Base-by-base conservation (phyloP, 164 flowering plant genomes). In the Vitis riparia region DNA sequence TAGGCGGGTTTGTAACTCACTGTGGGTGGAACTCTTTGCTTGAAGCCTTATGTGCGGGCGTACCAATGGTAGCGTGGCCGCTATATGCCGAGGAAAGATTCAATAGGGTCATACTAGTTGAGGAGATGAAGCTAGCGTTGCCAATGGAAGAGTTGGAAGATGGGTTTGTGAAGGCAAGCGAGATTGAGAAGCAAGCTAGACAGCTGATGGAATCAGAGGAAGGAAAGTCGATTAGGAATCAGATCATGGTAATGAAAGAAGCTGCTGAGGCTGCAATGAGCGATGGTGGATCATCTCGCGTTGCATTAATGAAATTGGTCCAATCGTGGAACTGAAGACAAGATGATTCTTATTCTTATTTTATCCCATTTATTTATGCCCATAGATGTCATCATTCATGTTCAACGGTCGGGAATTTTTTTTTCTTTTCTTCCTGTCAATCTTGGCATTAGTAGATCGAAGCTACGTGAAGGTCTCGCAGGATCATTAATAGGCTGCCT, bases 21-120 rank as follows among this genome's bases (percentile, higher is more conserved):
- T 62, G 72, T 19, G 72, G 72, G 32, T 69, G 66, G 72, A 69
- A 69, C 51, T 62, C 72, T 8, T 51, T 69, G 14, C 23, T 63
- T 32, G 67, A 62, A 63, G 67, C 62, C 0, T 47, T 62, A 11
- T 52, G 48, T 5, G 49, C 51, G 8, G 82, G 80, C 0, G 76
- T 76, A 71, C 82, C 82, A 27, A 69, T 78, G 78, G 65, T 81
- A 61, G 78, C 78, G 0, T 78, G 84, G 84, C 82, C 84, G 11
- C 65, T 78, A 14, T 81, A 76, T 32, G 84, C 82, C 5, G 84
- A 81, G 78, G 82, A 81, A 30, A 61, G 61, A 29, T 8, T 65
- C 3, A 81, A 74, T 55, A 69, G 67, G 70, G 65, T 64, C 15
- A 0, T 76, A 32, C 8, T 81, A 67, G 81, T 73, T 59, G 68